Percentiles rank a stretch among this genome's conserved stretches.
Conservation (phyloP, 768 basidiomycete species). For the Kwoniella botswanensis region DNA sequence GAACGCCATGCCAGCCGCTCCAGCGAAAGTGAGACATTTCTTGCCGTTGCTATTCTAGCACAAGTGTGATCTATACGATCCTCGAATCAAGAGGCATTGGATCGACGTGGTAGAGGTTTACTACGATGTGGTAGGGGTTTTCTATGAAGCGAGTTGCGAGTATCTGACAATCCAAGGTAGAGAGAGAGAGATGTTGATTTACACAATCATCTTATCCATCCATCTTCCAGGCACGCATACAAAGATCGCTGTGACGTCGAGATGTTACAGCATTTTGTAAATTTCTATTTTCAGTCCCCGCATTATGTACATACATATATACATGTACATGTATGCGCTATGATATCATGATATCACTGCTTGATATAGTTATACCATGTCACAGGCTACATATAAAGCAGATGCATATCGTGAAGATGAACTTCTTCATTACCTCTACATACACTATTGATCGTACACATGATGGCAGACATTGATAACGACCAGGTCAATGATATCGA, state of each 20-base stretch:
- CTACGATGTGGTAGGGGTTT: too few species aligned
- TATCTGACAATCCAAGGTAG: too few species aligned
- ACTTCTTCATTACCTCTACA: too few species aligned
- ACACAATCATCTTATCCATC: not conserved
- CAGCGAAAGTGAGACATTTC: conserved; percentile 1
- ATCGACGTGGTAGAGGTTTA: too few species aligned
- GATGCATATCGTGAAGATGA: not conserved
- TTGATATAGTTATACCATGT: not conserved
- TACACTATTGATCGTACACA: too few species aligned
- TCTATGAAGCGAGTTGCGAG: too few species aligned
- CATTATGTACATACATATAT: not conserved
- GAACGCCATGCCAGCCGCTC: conserved; percentile 10
- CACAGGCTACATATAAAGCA: not conserved
- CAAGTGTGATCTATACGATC: not conserved
- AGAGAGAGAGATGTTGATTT: too few species aligned
- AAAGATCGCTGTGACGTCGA: not conserved
- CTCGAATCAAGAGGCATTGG: not conserved
- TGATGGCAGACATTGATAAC: conserved; percentile 50
- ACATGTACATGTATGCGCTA: not conserved
- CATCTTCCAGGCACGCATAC: not conserved
- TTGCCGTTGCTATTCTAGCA: not conserved
- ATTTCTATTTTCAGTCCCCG: conserved; percentile 8
- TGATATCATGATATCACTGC: not conserved
- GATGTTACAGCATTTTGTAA: not conserved
- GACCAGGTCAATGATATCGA: conserved; percentile 39